These are phyloP conservation scores for Solanum ossicruentum DNA, from an alignment of 257 asterid species.

Conservation along the genomic window DNA sequence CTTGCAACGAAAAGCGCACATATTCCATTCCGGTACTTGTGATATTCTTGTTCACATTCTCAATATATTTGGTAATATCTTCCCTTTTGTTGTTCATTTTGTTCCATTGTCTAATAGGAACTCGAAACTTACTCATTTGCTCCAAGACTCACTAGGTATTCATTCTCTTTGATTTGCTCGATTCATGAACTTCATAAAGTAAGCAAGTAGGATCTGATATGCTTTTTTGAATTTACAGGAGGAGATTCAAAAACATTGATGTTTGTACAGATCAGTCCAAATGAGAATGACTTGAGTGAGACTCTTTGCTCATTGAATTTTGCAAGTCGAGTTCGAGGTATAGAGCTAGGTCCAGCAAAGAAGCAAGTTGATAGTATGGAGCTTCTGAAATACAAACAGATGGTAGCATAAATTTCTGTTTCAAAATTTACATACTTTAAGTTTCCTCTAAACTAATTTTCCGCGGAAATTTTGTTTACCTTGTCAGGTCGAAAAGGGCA, in stretches of 20 bases:
- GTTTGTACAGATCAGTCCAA: constrained; percentile 98
- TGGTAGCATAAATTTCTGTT: constrained; percentile 24
- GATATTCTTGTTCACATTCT: not conserved
- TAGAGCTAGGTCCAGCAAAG: constrained; percentile 93
- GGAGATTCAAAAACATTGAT: constrained; percentile 94
- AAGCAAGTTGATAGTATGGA: constrained; percentile 78
- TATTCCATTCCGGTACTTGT: constrained; percentile 67
- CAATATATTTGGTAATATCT: not conserved
- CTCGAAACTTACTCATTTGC: constrained; percentile 97
- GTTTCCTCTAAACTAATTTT: not conserved
- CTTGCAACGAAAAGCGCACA: constrained; percentile 86
- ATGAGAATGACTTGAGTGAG: constrained; percentile 68
- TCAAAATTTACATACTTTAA: not conserved
- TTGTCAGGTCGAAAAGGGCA: constrained; percentile 64
- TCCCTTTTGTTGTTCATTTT: constrained; percentile 2
- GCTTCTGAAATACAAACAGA: constrained; percentile 71
- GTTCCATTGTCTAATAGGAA: constrained; percentile 38
- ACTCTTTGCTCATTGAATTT: constrained; percentile 91
- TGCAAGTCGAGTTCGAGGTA: constrained; percentile 92
- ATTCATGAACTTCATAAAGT: not conserved
- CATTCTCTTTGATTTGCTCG: not conserved
- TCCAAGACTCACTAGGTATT: constrained; percentile 90
- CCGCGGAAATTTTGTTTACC: not conserved
- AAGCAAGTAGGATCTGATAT: not conserved
- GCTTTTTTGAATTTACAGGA: constrained; percentile 26